Evolutionary conservation across 345 rosid species (phyloP).

Genomic region (Eucalyptus rudis): DNA sequence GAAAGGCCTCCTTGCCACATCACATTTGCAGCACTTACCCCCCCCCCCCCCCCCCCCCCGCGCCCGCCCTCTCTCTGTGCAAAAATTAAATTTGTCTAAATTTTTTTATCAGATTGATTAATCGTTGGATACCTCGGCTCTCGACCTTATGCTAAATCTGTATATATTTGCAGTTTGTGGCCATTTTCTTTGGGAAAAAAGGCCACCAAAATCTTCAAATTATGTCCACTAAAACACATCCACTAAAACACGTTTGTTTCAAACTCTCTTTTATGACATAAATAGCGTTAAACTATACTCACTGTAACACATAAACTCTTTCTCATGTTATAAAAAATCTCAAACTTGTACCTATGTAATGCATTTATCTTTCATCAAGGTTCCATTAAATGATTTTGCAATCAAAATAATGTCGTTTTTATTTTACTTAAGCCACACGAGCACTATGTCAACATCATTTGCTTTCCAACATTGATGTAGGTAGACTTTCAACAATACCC

Average conservation of each 20-base stretch:
- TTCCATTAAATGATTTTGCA: not conserved
- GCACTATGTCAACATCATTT: not conserved
- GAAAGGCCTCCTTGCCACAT: not conserved
- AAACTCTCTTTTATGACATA: too few relatives aligned
- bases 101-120: not conserved
- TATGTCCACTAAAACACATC: too few relatives aligned
- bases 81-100: not conserved
- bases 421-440: not conserved
- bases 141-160: not conserved
- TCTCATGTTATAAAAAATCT: not conserved
- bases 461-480: not conserved
- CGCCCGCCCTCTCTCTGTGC: not conserved
- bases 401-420: too few relatives aligned
- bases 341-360: not conserved
- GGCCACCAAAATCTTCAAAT: not conserved
- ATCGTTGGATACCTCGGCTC: not conserved
- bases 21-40: not conserved
- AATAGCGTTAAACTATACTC: not conserved
- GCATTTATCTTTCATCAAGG: too few relatives aligned
- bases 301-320: not conserved
- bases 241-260: too few relatives aligned
- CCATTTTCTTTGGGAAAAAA: not conserved
- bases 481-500: not conserved
- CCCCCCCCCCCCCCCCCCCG: too few relatives aligned
- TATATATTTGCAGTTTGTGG: not conserved